Conservation (phyloP, 2,329 filamentous ascomycete genomes). For the Beauveria asiatica region DNA sequence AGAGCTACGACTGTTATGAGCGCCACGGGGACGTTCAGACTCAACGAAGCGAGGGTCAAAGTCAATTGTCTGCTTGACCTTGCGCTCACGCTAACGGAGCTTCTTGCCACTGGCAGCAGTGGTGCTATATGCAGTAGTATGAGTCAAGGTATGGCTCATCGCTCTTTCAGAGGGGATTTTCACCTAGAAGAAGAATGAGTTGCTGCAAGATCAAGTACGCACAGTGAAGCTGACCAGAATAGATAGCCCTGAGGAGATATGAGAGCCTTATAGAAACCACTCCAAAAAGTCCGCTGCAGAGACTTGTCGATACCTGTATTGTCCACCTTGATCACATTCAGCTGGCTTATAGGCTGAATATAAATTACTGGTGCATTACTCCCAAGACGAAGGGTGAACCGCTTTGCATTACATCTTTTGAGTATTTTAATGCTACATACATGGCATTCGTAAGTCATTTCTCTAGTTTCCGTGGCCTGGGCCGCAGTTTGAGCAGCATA, state of each 20-base stretch:
- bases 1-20: no score
- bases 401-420: no score
- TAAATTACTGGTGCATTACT: no score
- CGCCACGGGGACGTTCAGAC: conserved; percentile 48
- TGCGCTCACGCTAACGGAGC: conserved; percentile 78
- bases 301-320: conserved; percentile 43
- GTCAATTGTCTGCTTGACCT: conserved; percentile 83
- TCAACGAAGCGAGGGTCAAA: conserved; percentile 80
- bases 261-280: conserved; percentile 58
- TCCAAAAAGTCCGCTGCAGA: conserved; percentile 61
- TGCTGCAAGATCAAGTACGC: conserved; percentile 36
- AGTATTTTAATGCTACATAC: no score
- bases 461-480: not conserved
- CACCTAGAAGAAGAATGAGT: conserved; percentile 57
- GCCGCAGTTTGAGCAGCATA: not conserved
- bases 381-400: no score
- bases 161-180: conserved; percentile 64
- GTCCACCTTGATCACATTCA: conserved; percentile 50
- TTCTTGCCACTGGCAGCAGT: conserved; percentile 66
- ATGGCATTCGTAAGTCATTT: not conserved
- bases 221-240: conserved; percentile 22
- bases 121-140: conserved; percentile 56
- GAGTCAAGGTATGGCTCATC: conserved; percentile 68
- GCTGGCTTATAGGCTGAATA: conserved; percentile 23
- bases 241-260: conserved; percentile 69